Percentiles rank a stretch among this genome's conserved stretches.
Conservation (phyloP, 2,329 filamentous ascomycete species). For the Aspergillus pseudoviridinutans region DNA sequence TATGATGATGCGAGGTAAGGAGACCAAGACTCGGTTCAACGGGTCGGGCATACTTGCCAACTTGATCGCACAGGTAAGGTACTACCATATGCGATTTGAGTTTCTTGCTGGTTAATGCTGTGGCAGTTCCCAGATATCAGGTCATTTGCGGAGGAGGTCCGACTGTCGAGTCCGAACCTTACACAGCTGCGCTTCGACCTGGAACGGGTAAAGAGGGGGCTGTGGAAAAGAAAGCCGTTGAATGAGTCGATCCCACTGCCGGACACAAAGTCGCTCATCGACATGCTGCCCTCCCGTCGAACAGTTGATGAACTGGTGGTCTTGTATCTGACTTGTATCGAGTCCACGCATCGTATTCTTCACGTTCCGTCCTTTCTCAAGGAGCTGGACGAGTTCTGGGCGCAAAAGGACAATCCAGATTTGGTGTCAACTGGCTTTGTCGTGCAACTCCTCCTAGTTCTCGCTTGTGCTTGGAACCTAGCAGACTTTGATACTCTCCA, state of each 20-base stretch:
- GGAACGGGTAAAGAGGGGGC: conserved; percentile 28
- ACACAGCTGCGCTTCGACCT: conserved; percentile 32
- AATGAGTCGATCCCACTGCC: conserved; percentile 28
- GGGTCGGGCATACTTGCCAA: conserved; percentile 39
- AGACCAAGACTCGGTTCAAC: conserved; percentile 40
- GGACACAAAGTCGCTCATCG: conserved; percentile 26
- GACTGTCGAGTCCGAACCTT: conserved; percentile 33
- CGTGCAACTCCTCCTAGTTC: conserved; percentile 35
- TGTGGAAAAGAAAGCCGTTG: conserved; percentile 27
- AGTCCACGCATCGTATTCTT: conserved; percentile 38
- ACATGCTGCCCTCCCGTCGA: conserved; percentile 31
- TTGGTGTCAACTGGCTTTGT: conserved; percentile 29
- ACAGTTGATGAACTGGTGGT: conserved; percentile 36
- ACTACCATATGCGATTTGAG: background rate
- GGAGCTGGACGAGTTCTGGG: conserved; percentile 37
- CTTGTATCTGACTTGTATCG: conserved; percentile 38
- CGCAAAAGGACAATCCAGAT: conserved; percentile 21
- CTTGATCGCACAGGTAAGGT: conserved; percentile 35
- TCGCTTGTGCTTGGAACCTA: conserved; percentile 38
- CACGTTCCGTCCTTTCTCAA: conserved; percentile 39
- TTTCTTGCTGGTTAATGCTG: conserved; percentile 9
- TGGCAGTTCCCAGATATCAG: conserved; percentile 36
- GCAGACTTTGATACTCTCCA: conserved; percentile 26
- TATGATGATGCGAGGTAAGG: conserved; percentile 35
- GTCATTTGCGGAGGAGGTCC: conserved; percentile 36